Conservation (phyloP, 306 rosid species). For the Comarum palustre region DNA sequence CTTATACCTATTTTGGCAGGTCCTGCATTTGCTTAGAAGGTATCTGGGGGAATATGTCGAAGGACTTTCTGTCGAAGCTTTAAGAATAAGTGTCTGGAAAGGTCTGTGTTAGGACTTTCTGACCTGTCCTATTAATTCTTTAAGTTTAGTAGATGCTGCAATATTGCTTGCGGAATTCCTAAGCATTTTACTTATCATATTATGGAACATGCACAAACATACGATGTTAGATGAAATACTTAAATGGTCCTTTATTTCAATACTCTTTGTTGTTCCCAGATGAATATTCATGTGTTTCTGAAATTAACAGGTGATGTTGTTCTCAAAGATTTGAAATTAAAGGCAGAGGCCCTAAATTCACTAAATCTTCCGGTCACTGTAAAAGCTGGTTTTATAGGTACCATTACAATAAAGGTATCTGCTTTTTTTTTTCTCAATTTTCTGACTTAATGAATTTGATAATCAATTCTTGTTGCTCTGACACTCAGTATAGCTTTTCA, state of each 20-base stretch:
- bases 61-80: conserved; percentile 87
- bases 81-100: conserved; percentile 97
- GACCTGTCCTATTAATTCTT: background rate
- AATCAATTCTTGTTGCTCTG: conserved; percentile 9
- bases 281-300: conserved; percentile 6
- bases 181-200: conserved; percentile 8
- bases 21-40: conserved; percentile 82
- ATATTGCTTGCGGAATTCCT: background rate
- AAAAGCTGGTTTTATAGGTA: conserved; percentile 95
- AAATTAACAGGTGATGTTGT: conserved; percentile 78
- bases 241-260: conserved; percentile 1
- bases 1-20: conserved; percentile 38
- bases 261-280: background rate
- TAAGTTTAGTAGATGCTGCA: background rate
- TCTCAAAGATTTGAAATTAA: conserved; percentile 87
- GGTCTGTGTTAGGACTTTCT: conserved; percentile 49
- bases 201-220: background rate
- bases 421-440: conserved; percentile 24
- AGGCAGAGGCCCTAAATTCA: conserved; percentile 92
- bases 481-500: background rate
- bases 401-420: conserved; percentile 81
- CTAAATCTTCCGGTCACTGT: conserved; percentile 91
- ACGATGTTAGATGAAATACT: background rate
- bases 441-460: conserved; percentile 17
- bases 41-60: conserved; percentile 97